Conservation (phyloP, 257 asterid genomes). For the Fraxinus cuspidata region DNA sequence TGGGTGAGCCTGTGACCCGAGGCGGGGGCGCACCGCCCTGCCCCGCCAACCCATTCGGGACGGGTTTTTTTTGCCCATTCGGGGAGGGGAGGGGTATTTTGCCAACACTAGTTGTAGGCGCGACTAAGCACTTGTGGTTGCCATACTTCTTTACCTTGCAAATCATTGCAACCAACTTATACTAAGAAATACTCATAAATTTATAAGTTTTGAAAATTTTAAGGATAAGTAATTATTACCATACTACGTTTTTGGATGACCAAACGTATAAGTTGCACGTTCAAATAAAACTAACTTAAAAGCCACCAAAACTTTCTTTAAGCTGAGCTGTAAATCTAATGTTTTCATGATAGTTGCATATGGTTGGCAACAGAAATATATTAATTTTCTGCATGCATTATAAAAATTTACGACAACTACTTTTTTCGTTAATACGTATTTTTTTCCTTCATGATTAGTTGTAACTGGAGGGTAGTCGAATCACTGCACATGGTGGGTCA, state of each 20-base stretch:
- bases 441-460: neutral
- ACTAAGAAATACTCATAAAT: neutral
- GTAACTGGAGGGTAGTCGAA: neutral
- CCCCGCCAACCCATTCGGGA: too few relatives aligned
- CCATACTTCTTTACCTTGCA: neutral
- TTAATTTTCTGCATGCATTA: neutral
- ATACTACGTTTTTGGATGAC: too few relatives aligned
- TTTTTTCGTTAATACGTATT: neutral
- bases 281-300: neutral
- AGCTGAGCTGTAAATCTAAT: neutral
- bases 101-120: too few relatives aligned
- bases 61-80: too few relatives aligned
- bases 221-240: too few relatives aligned
- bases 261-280: neutral
- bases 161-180: neutral
- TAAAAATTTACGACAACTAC: neutral
- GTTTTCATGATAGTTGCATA: neutral
- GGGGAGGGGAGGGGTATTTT: too few relatives aligned
- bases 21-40: too few relatives aligned
- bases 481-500: slow-evolving; percentile 11
- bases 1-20: too few relatives aligned
- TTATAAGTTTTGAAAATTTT: too few relatives aligned
- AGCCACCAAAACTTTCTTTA: neutral
- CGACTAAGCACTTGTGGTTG: too few relatives aligned
- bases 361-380: neutral